Evolutionary conservation across 1,284 basidiomycete species (phyloP), one percentile per base, ranked within the genome.

Genomic region (Pseudozyma sp.): DNA sequence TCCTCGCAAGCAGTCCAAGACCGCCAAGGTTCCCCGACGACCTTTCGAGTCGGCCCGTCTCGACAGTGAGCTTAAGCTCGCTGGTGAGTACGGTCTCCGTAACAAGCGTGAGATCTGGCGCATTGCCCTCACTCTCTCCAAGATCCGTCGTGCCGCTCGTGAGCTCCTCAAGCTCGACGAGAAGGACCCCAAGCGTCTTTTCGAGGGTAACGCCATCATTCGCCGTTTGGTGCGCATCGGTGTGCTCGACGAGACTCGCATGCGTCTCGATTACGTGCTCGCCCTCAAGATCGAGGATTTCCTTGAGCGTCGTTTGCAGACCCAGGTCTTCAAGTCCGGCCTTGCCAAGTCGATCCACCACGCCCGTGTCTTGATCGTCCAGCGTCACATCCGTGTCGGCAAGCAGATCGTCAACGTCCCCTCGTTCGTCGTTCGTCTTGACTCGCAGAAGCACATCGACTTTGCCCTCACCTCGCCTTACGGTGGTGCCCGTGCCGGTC

Each of bases 91-190:
- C 89, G 96, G 96, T 88, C 93, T 99, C 85, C 93, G 95, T 87
- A 99, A 98, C 93, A 99, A 99, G 91, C 93, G 94, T 86, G 96
- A 99, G 89, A 98, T 99, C 89, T 99, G 96, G 96, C 93, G 97
- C 86, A 98, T 99, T 87, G 92, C 95, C 86, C 92, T 99, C 85
- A 80, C 78, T 86, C 92, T 99, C 70, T 99, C 97, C 86, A 98
- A 99, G 90, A 99, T 99, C 87, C 95, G 96, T 90, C 95, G 97
- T 92, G 97, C 96, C 74, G 97, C 96, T 79, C 96, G 96, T 93
- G 96, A 99, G 89, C 92, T 99, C 77, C 92, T 99, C 88, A 99
- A 99, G 90, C 94, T 99, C 88, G 96, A 99, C 85, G 93, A 92
- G 88, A 99, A 99, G 88, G 97, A 99, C 89, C 95, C 96, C 86